A percentile compares a stretch with the other conserved stretches of the same genome.
phyloP scores from a whole-genome alignment of 2,329 filamentous ascomycete species.

The Lasiodiplodia hormozganensis region DNA sequence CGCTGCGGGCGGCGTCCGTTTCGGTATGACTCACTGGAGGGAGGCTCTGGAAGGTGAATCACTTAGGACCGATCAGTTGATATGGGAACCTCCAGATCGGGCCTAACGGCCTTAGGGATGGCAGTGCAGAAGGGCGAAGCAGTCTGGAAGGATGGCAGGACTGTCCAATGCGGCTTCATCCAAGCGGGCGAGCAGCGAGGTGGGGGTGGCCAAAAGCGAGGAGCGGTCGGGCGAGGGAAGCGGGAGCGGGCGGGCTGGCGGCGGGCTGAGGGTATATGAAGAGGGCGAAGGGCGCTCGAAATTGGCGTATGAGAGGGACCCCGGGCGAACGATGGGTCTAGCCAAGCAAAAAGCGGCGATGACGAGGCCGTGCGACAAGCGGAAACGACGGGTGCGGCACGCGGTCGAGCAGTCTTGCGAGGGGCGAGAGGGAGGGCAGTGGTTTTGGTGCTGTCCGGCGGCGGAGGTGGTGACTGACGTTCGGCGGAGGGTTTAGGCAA shows the following conservation, averaged over 20 bases:
- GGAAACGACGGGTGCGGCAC: conserved; percentile 5
- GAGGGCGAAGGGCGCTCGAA: conserved; percentile 17
- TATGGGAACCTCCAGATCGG: conserved; percentile 9
- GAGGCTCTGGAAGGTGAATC: conserved; percentile 6
- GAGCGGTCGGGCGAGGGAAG: neutral
- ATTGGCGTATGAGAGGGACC: conserved; percentile 20
- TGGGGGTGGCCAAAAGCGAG: neutral
- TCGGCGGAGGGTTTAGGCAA: conserved; percentile 15
- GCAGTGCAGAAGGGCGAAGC: conserved; percentile 24
- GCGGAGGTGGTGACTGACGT: conserved; percentile 7
- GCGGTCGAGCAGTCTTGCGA: conserved; percentile 3
- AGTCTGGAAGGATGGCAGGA: neutral
- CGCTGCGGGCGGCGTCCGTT: conserved; percentile 16
- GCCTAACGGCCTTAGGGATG: conserved; percentile 4
- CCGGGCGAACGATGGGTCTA: neutral
- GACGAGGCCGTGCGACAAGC: conserved; percentile 29
- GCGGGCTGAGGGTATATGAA: conserved; percentile 27
- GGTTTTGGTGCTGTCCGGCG: conserved; percentile 26
- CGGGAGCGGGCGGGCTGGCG: conserved; percentile 2
- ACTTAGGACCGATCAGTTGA: conserved; percentile 21
- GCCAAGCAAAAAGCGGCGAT: conserved; percentile 6
- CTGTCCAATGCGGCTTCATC: neutral
- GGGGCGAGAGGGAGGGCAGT: conserved; percentile 9
- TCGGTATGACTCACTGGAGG: conserved; percentile 24
- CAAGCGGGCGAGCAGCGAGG: conserved; percentile 11